These are phyloP conservation scores for Dalbergia cultrata DNA, from an alignment of 306 rosid species.

Conservation along the genomic window DNA sequence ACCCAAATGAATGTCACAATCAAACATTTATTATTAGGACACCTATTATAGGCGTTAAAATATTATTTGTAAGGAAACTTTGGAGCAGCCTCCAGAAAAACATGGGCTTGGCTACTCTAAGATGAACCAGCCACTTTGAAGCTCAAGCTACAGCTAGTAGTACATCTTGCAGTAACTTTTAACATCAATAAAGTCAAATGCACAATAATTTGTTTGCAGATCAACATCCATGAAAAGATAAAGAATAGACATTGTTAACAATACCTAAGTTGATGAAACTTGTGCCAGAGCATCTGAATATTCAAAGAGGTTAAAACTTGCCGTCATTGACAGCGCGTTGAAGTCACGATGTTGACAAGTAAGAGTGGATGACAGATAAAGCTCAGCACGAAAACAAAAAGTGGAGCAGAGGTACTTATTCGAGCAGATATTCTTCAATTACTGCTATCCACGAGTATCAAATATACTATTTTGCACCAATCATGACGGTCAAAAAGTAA, in stretches of 20 bases:
- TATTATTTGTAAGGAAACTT: no score
- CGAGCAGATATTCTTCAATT: background rate
- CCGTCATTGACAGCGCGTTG: background rate
- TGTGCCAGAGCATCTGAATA: conserved; percentile 60
- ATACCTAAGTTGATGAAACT: conserved; percentile 70
- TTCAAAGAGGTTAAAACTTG: conserved; percentile 46
- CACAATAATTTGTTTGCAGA: conserved; percentile 63
- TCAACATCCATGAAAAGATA: conserved; percentile 68
- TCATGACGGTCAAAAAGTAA: no score
- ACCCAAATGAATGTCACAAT: no score
- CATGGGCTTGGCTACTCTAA: conserved; percentile 5
- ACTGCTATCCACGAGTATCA: no score
- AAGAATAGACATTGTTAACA: conserved; percentile 54
- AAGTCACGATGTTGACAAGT: background rate
- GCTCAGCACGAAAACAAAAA: background rate
- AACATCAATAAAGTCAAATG: conserved; percentile 44
- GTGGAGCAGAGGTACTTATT: background rate
- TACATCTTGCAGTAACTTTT: background rate
- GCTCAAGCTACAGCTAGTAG: background rate
- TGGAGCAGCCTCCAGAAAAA: conserved; percentile 2
- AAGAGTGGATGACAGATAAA: background rate
- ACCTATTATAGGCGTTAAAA: no score
- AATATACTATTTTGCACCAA: no score
- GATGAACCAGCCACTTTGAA: background rate
- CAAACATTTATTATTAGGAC: no score